phyloP scores from a whole-genome alignment of 768 basidiomycete species.

The Serendipita indica region DNA sequence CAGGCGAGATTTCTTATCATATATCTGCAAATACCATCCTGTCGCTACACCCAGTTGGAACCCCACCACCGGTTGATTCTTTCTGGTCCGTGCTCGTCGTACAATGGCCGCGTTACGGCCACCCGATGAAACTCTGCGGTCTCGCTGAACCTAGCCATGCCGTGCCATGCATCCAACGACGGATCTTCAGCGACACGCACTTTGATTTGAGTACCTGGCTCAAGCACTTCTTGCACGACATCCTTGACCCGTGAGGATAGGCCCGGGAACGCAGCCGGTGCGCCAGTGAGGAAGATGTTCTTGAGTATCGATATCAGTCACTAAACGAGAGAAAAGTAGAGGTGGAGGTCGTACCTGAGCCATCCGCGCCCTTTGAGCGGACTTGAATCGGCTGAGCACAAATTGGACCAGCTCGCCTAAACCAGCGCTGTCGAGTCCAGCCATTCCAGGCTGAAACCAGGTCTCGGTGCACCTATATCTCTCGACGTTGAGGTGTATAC shows the following conservation, averaged over 20 bases:
- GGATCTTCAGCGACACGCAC: conserved; percentile 54
- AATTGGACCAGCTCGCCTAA: conserved; percentile 83
- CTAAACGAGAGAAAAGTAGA: neutral
- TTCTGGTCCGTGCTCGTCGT: conserved; percentile 82
- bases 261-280: conserved; percentile 59
- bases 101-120: conserved; percentile 62
- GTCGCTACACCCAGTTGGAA: conserved; percentile 50
- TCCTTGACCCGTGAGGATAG: conserved; percentile 52
- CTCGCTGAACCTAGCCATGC: conserved; percentile 56
- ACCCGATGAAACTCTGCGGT: conserved; percentile 25
- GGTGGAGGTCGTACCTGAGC: conserved; percentile 42
- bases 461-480: conserved; percentile 83
- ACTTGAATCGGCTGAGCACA: conserved; percentile 57
- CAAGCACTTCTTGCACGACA: conserved; percentile 69
- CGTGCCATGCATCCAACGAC: conserved; percentile 70
- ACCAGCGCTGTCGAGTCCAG: conserved; percentile 87
- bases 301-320: conserved; percentile 20
- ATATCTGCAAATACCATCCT: neutral
- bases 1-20: no score
- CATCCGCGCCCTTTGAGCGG: conserved; percentile 51
- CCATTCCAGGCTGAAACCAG: conserved; percentile 87
- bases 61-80: conserved; percentile 83
- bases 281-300: conserved; percentile 86
- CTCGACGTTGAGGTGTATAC: conserved; percentile 83
- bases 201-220: conserved; percentile 60